A percentile compares a stretch with the other conserved stretches of the same genome.
These are phyloP conservation scores for Bipolaris cookei DNA, from an alignment of 2,329 filamentous ascomycete species.

Conservation along the genomic window DNA sequence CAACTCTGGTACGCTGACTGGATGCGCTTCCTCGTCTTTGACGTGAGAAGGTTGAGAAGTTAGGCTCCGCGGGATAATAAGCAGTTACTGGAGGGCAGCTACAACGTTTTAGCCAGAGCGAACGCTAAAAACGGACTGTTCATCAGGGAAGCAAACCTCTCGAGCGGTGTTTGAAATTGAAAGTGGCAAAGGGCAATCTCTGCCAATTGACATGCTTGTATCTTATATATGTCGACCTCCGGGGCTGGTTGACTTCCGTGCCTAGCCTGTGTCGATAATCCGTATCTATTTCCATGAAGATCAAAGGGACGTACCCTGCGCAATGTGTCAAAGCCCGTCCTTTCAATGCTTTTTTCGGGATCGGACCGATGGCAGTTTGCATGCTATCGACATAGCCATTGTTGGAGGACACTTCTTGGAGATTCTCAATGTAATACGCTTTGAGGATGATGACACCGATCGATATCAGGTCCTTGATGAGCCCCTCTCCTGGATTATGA, in stretches of 20 bases:
- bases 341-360: slow-evolving; percentile 35
- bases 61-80: slow-evolving; percentile 40
- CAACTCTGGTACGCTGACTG: slow-evolving; percentile 10
- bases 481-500: not conserved
- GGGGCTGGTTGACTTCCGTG: not conserved
- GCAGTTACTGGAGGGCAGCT: slow-evolving; percentile 40
- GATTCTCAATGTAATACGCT: slow-evolving; percentile 9
- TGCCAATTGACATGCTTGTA: not conserved
- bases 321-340: slow-evolving; percentile 24
- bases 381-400: not conserved
- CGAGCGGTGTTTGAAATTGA: slow-evolving; percentile 31
- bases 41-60: slow-evolving; percentile 31
- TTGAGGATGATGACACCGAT: slow-evolving; percentile 27
- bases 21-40: slow-evolving; percentile 19
- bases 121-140: not conserved
- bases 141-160: slow-evolving; percentile 11
- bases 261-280: not conserved
- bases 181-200: slow-evolving; percentile 18
- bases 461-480: slow-evolving; percentile 14
- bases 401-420: not conserved
- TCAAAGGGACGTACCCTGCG: slow-evolving; percentile 6
- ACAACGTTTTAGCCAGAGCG: not conserved
- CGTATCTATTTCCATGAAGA: not conserved
- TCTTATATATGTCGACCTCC: not conserved
- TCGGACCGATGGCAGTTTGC: not conserved